Percentiles rank a stretch among this genome's conserved stretches.
Conservation (phyloP, 495 filamentous ascomycete species). For the Glarea lozoyensis region DNA sequence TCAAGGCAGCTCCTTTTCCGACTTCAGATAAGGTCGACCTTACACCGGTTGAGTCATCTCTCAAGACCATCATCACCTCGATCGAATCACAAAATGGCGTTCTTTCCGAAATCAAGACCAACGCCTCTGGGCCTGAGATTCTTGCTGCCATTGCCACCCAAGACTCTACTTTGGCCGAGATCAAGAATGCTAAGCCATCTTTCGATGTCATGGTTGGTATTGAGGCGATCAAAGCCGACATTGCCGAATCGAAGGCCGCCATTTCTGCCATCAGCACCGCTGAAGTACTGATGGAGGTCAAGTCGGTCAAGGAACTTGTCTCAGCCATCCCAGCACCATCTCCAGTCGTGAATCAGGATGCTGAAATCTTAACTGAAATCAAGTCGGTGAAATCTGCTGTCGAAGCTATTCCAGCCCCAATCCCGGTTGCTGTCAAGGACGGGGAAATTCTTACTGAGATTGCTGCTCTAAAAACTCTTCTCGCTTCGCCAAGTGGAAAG, state of each 20-base stretch:
- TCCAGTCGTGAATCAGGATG: neutral
- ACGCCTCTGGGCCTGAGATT: neutral
- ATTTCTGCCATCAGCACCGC: neutral
- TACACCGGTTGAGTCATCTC: constrained; percentile 3
- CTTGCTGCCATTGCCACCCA: neutral
- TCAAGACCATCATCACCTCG: constrained; percentile 2
- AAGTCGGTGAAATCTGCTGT: constrained; percentile 1
- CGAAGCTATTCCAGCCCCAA: too few relatives aligned
- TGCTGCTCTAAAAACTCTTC: neutral
- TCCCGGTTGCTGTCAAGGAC: neutral
- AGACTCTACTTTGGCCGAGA: constrained; percentile 1
- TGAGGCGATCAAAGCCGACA: constrained; percentile 2
- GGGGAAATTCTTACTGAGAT: neutral
- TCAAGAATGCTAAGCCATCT: constrained; percentile 2
- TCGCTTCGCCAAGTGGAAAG: neutral
- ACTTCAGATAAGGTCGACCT: constrained; percentile 10
- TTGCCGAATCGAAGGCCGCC: neutral
- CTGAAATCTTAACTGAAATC: constrained; percentile 5
- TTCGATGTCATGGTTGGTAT: constrained; percentile 1
- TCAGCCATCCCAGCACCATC: constrained; percentile 6
- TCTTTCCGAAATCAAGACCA: constrained; percentile 13
- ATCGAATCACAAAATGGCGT: constrained; percentile 6
- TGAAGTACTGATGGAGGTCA: neutral
- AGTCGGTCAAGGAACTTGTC: constrained; percentile 3
- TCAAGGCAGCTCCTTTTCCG: constrained; percentile 2